Conservation (phyloP, 169 alveolate species). For the Plasmodium coatneyi region DNA sequence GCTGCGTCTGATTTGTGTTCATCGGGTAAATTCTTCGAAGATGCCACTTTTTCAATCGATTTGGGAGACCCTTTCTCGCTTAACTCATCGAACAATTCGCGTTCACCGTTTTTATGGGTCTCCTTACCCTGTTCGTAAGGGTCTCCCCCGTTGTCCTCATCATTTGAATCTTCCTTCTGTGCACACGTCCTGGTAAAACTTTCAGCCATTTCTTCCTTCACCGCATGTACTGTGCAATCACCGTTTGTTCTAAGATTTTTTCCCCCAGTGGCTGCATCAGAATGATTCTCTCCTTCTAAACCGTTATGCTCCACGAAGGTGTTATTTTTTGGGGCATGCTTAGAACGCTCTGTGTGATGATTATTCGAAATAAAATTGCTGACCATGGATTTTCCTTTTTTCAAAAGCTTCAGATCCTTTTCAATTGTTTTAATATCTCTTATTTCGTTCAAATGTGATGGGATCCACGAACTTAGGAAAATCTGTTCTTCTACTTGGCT, state of each 20-base stretch:
- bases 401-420: conserved; percentile 76
- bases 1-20: background rate
- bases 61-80: background rate
- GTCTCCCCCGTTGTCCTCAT: background rate
- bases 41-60: background rate
- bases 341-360: background rate
- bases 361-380: conserved; percentile 60
- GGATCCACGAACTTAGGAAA: conserved; percentile 86
- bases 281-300: background rate
- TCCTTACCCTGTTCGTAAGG: background rate
- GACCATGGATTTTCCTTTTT: conserved; percentile 72
- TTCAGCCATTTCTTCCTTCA: background rate
- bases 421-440: conserved; percentile 80
- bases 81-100: background rate
- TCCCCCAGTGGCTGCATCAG: background rate
- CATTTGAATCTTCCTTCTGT: background rate
- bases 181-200: background rate
- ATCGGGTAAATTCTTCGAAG: conserved; percentile 8
- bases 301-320: background rate
- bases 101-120: background rate
- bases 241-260: background rate
- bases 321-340: background rate
- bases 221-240: background rate
- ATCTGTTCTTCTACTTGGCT: conserved; percentile 76
- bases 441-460: conserved; percentile 83